These are phyloP conservation scores for Colletotrichum camelliae DNA, from an alignment of 2,329 filamentous ascomycete species.

Conservation along the genomic window DNA sequence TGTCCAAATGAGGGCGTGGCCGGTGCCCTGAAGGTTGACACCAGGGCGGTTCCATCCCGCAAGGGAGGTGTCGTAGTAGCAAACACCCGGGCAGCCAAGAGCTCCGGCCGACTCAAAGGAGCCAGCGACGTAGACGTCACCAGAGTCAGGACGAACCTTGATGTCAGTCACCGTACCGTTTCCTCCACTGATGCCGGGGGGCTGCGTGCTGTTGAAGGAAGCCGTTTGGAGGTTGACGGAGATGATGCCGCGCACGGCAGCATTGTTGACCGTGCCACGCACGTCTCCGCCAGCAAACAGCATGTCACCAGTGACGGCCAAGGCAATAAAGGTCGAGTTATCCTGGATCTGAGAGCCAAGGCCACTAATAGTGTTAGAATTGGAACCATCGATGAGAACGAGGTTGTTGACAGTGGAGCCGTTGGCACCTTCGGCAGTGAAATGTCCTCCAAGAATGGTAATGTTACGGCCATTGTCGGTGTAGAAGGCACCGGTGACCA, in stretches of 20 bases:
- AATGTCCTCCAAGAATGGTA: constrained; percentile 88
- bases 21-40: constrained; percentile 71
- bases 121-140: constrained; percentile 85
- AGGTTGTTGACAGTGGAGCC: constrained; percentile 80
- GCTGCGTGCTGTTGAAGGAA: constrained; percentile 69
- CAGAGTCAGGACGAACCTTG: constrained; percentile 70
- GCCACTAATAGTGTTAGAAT: constrained; percentile 70
- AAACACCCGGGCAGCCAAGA: constrained; percentile 82
- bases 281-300: constrained; percentile 86
- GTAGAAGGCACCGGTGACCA: constrained; percentile 83
- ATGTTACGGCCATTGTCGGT: constrained; percentile 73
- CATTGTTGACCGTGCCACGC: constrained; percentile 70
- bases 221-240: constrained; percentile 76
- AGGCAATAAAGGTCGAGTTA: constrained; percentile 76
- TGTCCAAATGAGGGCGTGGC: constrained; percentile 78
- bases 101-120: constrained; percentile 84
- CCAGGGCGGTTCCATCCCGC: constrained; percentile 84
- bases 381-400: constrained; percentile 79
- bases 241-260: constrained; percentile 73
- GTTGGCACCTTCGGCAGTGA: constrained; percentile 72
- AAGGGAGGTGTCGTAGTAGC: constrained; percentile 73
- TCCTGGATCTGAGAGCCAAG: constrained; percentile 69
- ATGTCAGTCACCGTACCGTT: constrained; percentile 80
- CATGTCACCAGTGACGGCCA: constrained; percentile 70
- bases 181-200: constrained; percentile 74